Percentiles rank a stretch among this genome's conserved stretches.
Conservation (phyloP, 1,284 basidiomycete genomes). For the Tetrapyrgos nigripes region DNA sequence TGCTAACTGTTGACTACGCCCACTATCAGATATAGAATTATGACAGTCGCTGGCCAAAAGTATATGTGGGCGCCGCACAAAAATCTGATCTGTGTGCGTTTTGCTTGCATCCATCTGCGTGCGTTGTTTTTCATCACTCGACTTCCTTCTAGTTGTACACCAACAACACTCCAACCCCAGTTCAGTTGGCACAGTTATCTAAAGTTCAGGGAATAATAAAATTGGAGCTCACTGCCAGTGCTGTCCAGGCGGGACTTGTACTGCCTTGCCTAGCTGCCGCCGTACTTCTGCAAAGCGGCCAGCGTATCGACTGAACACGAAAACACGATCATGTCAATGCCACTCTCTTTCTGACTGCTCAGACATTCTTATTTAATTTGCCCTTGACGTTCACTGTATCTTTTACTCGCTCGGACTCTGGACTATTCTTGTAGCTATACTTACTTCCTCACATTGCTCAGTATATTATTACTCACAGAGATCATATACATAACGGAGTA, state of each 20-base stretch:
- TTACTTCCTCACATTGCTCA: too few relatives aligned
- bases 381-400: too few relatives aligned
- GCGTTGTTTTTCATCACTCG: background rate
- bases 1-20: background rate
- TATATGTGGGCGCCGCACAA: slow-evolving; percentile 16
- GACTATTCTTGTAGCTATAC: too few relatives aligned
- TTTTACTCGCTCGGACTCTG: too few relatives aligned
- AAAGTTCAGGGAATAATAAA: slow-evolving; percentile 28
- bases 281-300: slow-evolving; percentile 36
- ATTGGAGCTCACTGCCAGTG: slow-evolving; percentile 35
- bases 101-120: background rate
- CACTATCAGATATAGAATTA: slow-evolving; percentile 11
- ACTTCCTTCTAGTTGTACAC: slow-evolving; percentile 23
- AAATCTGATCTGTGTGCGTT: slow-evolving; percentile 13
- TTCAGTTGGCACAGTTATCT: slow-evolving; percentile 31
- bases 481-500: too few relatives aligned
- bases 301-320: slow-evolving; percentile 33
- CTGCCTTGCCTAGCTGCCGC: slow-evolving; percentile 33
- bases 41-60: slow-evolving; percentile 12
- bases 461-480: too few relatives aligned
- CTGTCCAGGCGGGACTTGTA: slow-evolving; percentile 35
- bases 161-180: slow-evolving; percentile 17
- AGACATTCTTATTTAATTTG: too few relatives aligned
- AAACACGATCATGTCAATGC: too few relatives aligned
- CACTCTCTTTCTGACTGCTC: too few relatives aligned